Percentiles rank a stretch among this genome's conserved stretches.
Evolutionary conservation across 192 early-diverging fungal genomes (phyloP).

Genomic region (Mortierella hygrophila): DNA sequence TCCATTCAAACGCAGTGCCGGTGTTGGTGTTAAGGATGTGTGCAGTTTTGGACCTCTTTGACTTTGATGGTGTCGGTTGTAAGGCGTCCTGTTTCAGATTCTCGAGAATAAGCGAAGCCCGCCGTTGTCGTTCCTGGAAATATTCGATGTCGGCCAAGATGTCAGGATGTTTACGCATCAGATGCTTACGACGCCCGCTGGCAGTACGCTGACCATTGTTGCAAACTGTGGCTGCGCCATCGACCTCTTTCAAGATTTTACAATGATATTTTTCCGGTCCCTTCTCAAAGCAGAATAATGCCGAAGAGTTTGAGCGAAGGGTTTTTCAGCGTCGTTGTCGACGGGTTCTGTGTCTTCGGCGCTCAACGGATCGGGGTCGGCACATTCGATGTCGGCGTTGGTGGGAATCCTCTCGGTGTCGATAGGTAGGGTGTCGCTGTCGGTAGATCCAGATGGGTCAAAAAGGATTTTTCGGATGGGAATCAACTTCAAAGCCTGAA

Average conservation of each 20-base stretch:
- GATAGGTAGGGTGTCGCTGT: no score
- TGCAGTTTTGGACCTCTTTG: background rate
- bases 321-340: background rate
- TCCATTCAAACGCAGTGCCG: background rate
- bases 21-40: background rate
- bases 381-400: background rate
- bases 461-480: no score
- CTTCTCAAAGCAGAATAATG: background rate
- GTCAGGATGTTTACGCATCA: background rate
- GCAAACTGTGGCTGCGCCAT: background rate
- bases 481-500: background rate
- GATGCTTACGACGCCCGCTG: background rate
- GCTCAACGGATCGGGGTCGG: background rate
- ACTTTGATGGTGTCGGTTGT: background rate
- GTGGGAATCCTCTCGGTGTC: background rate
- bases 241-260: background rate
- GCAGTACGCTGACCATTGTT: background rate
- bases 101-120: conserved; percentile 1
- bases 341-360: background rate
- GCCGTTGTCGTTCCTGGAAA: background rate
- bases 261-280: background rate
- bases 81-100: background rate
- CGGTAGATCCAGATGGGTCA: background rate
- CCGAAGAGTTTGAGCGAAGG: background rate
- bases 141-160: background rate